Conservation (phyloP, 2,329 filamentous ascomycete species). For the Aplosporella prunicola region DNA sequence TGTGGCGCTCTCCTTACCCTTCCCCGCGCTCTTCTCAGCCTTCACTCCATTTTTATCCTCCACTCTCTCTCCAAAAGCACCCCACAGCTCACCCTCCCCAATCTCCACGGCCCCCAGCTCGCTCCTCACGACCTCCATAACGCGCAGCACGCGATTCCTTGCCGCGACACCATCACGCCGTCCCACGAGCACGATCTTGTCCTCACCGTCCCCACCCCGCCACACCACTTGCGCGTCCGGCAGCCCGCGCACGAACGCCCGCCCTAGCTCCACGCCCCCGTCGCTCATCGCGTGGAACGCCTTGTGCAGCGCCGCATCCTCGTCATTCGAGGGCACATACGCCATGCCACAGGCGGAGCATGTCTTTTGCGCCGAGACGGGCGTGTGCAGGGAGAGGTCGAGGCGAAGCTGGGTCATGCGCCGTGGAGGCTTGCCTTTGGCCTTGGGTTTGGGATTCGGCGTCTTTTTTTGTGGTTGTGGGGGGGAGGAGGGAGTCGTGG, state of each 20-base stretch:
- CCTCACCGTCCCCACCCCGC: constrained; percentile 32
- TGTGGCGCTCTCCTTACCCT: background rate
- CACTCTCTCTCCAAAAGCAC: constrained; percentile 16
- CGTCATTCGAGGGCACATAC: constrained; percentile 51
- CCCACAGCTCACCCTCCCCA: constrained; percentile 49
- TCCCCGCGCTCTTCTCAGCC: background rate
- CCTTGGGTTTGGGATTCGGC: background rate
- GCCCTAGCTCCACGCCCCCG: constrained; percentile 52
- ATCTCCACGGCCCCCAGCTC: constrained; percentile 55
- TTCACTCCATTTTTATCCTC: constrained; percentile 3
- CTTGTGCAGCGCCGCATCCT: constrained; percentile 53
- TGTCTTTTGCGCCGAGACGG: constrained; percentile 45
- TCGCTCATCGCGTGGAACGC: constrained; percentile 55
- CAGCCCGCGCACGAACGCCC: constrained; percentile 45
- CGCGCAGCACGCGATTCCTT: constrained; percentile 44
- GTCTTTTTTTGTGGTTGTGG: background rate
- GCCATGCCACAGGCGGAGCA: constrained; percentile 57
- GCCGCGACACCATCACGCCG: constrained; percentile 43
- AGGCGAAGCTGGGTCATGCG: constrained; percentile 51
- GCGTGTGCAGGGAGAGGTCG: constrained; percentile 43
- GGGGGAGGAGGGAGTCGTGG: constrained; percentile 3
- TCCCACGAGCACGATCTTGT: constrained; percentile 49
- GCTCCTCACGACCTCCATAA: constrained; percentile 51
- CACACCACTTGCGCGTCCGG: constrained; percentile 43
- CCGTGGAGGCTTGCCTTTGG: constrained; percentile 15